Percentiles rank a stretch among this genome's conserved stretches.
Evolutionary conservation across 2,329 filamentous ascomycete species (phyloP).

Genomic region (Herpotrichia juniperi): DNA sequence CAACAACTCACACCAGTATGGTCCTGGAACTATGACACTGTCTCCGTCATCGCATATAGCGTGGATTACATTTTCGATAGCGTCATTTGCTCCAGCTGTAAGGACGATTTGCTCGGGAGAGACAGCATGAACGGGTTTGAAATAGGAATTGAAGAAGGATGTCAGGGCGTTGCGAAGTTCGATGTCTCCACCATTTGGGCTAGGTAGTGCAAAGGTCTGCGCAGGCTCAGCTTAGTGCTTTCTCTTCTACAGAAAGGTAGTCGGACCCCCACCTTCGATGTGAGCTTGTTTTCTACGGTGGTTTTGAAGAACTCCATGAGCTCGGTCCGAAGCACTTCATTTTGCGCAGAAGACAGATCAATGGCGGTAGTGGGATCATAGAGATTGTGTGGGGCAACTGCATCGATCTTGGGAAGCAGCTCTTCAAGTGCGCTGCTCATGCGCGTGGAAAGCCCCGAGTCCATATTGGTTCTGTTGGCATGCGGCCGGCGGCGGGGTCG

Average conservation of each 20-base stretch:
- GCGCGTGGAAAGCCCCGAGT: slow-evolving; percentile 34
- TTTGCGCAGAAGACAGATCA: slow-evolving; percentile 34
- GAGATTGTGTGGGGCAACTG: slow-evolving; percentile 14
- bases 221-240: neutral
- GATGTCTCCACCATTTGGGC: slow-evolving; percentile 22
- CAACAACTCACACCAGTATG: slow-evolving; percentile 34
- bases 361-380: slow-evolving; percentile 19
- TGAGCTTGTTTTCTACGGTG: slow-evolving; percentile 26
- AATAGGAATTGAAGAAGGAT: slow-evolving; percentile 35
- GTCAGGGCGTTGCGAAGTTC: slow-evolving; percentile 26
- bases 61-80: slow-evolving; percentile 32
- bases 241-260: neutral
- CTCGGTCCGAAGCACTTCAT: slow-evolving; percentile 33
- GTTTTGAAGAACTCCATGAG: slow-evolving; percentile 35
- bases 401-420: slow-evolving; percentile 14
- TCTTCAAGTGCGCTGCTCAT: slow-evolving; percentile 22
- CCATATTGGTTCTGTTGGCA: too few relatives aligned
- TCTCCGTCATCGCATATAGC: slow-evolving; percentile 39
- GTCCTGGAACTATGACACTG: slow-evolving; percentile 37
- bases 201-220: slow-evolving; percentile 28
- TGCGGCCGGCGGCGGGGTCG: too few relatives aligned
- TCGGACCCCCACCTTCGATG: slow-evolving; percentile 17
- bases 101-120: slow-evolving; percentile 32
- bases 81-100: slow-evolving; percentile 33
- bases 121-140: slow-evolving; percentile 33